Conservation (phyloP, 2,329 filamentous ascomycete species). For the Penicillium frequentans region DNA sequence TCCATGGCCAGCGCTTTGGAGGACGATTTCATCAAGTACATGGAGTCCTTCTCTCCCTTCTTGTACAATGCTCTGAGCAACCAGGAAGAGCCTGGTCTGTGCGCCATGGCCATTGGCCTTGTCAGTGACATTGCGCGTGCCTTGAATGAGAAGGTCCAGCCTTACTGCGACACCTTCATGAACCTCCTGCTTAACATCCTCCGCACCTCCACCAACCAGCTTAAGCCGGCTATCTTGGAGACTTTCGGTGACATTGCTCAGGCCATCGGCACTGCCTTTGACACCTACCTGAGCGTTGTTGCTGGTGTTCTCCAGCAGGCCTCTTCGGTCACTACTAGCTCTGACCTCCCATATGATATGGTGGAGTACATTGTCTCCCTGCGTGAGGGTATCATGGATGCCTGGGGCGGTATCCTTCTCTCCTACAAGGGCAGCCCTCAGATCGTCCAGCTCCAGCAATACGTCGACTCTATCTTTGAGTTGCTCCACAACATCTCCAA, state of each 20-base stretch:
- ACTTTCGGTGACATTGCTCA: conserved; percentile 98
- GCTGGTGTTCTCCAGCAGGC: conserved; percentile 94
- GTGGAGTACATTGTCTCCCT: conserved; percentile 93
- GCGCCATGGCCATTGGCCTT: conserved; percentile 94
- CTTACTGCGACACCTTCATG: conserved; percentile 97
- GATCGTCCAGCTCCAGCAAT: conserved; percentile 68
- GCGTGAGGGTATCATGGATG: conserved; percentile 97
- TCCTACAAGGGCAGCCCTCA: conserved; percentile 74
- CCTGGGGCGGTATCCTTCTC: conserved; percentile 94
- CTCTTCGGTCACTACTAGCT: conserved; percentile 73
- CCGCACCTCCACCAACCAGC: conserved; percentile 76
- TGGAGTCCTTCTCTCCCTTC: conserved; percentile 91
- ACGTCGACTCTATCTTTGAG: conserved; percentile 81
- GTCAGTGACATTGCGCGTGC: conserved; percentile 96
- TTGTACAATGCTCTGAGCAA: conserved; percentile 92
- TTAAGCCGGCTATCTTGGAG: conserved; percentile 96
- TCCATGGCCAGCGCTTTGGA: conserved; percentile 89
- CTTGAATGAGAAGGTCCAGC: conserved; percentile 84
- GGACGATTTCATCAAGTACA: conserved; percentile 93
- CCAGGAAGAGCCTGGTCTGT: conserved; percentile 90
- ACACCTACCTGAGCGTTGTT: conserved; percentile 89
- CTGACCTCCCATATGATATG: conserved; percentile 89
- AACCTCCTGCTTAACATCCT: conserved; percentile 94
- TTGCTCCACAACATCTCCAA: conserved; percentile 77
- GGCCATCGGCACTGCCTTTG: conserved; percentile 87